A percentile compares a stretch with the other conserved stretches of the same genome.
phyloP scores from a whole-genome alignment of 805 yeast species.

The Nadsonia fulvescens region DNA sequence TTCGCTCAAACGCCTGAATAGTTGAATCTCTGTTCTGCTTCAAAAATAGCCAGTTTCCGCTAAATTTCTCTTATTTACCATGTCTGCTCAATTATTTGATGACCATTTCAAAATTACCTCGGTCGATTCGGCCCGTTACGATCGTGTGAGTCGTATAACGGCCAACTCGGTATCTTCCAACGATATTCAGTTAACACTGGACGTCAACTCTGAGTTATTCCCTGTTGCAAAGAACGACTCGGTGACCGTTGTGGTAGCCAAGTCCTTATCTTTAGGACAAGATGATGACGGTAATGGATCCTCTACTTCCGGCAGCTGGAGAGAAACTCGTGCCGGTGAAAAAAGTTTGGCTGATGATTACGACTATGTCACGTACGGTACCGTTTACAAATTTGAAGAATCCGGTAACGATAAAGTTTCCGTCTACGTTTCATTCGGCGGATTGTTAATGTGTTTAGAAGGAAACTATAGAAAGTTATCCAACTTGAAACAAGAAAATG shows the following conservation, averaged over 20 bases:
- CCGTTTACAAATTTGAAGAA: conserved; percentile 93
- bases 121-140: conserved; percentile 77
- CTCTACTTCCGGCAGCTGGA: conserved; percentile 44
- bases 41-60: too few species aligned
- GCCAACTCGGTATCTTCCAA: conserved; percentile 71
- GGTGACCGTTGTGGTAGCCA: conserved; percentile 72
- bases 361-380: conserved; percentile 96
- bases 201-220: conserved; percentile 79
- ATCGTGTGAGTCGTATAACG: conserved; percentile 75
- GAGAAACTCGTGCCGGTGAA: conserved; percentile 72
- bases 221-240: conserved; percentile 65
- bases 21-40: too few species aligned
- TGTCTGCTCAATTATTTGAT: conserved; percentile 73
- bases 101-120: conserved; percentile 78
- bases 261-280: conserved; percentile 41
- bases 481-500: conserved; percentile 80
- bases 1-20: too few species aligned
- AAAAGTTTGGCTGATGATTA: conserved; percentile 86
- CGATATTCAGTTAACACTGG: conserved; percentile 70
- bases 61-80: too few species aligned
- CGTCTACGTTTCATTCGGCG: conserved; percentile 91
- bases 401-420: conserved; percentile 40
- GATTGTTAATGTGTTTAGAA: conserved; percentile 80
- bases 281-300: conserved; percentile 33
- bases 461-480: conserved; percentile 86